Base-by-base conservation (phyloP, 83 land plant genomes). In the Picea abies region DNA sequence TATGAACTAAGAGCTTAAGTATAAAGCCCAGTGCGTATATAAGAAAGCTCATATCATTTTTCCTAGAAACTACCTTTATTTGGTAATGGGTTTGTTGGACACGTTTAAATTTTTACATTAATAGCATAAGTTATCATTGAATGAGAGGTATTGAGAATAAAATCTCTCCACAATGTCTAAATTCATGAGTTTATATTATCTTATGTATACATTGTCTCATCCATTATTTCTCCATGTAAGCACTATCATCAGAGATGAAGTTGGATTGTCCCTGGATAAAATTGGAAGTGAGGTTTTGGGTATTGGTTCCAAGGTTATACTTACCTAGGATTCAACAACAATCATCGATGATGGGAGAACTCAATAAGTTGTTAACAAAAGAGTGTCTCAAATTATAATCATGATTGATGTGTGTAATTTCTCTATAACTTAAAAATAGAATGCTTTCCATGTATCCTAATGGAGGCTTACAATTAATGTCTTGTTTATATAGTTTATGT, bases 281-380 rank as follows among this genome's bases (percentile, higher is more conserved):
- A 3, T 62, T 62, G n/a, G 64, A 62, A 20, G 64, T 62, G 64
- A 62, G 3, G n/a, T 62, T 62, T 4, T 95, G 63, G 96, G 99
- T 16, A 87, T 86, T 83, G 98, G 96, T 35, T 88, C 98, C 1
- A 94, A 95, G 87, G 86, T 97, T 15, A 96, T 90, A 60, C 90
- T 97, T 16, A 93, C 98, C 9, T 93, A 95, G 85, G 99, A 95
- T 58, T 22, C 93, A 2, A 91, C 98, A 17, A 97, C 95, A 19
- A 97, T 97, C 81, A 94, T 97, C 29, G 99, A 96, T 71, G 96
- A 97, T 88, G 99, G 98, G 11, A 92, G 94, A 83, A 95, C 95
- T 32, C 92, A 97, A 67, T 96, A 97, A 26, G 96, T 82, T 11
- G 96, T 94, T 1, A 84, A 47, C 23, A 92, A 91, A 84, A 84